Evolutionary conservation across 192 early-diverging fungal species (phyloP), one percentile per base, ranked within the genome.

Genomic region (Backusella mclennaniae): DNA sequence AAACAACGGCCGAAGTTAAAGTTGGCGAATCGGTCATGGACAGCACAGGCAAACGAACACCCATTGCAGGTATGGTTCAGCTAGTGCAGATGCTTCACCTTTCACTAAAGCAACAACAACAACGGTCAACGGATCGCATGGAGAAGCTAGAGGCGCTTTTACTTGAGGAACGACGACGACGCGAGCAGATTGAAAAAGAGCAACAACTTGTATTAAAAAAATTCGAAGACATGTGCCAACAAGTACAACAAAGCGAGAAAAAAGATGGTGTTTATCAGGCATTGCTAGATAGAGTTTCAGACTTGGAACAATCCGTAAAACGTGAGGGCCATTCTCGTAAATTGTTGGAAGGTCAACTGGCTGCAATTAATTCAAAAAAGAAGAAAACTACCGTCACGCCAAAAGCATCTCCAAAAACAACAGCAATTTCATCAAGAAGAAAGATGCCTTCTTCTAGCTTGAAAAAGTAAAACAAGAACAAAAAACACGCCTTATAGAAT

Each of bases 101-200:
- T 12, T 74, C 78, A 8, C 42, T 79, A 21, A 49, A 79, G 14
- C 49, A 75, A 42, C 78, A 74, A 63, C 66, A 79, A 44, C 17
- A 59, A 29, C 33, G 49, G 19, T 73, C 73, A 3, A 66, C 69
- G 11, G 49, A 63, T 49, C 67, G 78, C 11, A 49, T 74, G 11
- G 44, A 69, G 15, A 44, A 79, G 6, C 38, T 74, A 11, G 78
- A 79, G 29, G 26, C n/a, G 7, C 36, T 73, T 0, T 53, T 79
- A 17, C 14, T 59, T 19, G 78, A 75, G 35, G 68, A 79, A 39
- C 39, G 39, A 12, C 23, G n/a, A 5, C 33, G 52, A 35, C 66
- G 78, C 11, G 23, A 75, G 39, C 23, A 69, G 3, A n/a, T 56
- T 19, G 49, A 79, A 46, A 33, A 39, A 19, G 35, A 35, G 33